Base-by-base conservation (phyloP, 2,329 filamentous ascomycete genomes). In the Fusarium transvaalense region DNA sequence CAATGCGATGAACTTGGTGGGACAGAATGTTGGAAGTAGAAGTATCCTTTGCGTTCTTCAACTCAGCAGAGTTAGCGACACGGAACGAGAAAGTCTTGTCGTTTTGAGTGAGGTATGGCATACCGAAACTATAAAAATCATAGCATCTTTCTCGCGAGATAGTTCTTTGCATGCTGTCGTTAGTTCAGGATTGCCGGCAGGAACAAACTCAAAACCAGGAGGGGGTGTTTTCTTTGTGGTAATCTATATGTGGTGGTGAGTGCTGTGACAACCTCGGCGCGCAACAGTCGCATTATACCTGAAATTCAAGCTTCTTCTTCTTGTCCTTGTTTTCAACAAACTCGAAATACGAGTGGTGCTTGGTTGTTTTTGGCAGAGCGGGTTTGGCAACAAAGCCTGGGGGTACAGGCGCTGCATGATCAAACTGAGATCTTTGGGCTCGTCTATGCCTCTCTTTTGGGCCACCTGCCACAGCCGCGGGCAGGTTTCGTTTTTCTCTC, bases 91-190 rank as follows among this genome's bases (percentile, higher is more conserved):
- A 13, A 25, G 21, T 15, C 5, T 29, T 46, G 47, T 47, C 23
- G 31, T 31, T 42, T 27, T 41, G 34, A 29, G 34, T 41, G 34
- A 29, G 34, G 35, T 35, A 29, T 45, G 48, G 67, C 85, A 70
- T 82, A 89, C 88, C 73, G 88, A 88, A 47, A 91, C 88, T 60
- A 91, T 89, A 70, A 89, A 91, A 17, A 90, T 86, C 84, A 89
- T 86, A 43, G 86, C 87, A 70, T 84, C 88, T 51, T 82, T 81
- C 69, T 89, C 85, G 66, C 89, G 83, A 2, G 88, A 91, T 21
- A 90, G 76, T 71, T 91, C 88, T 76, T 91, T 91, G 81, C 89
- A 91, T 42, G 82, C 79, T 56, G 80, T 81, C 7, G 88, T 90
- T 72, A 91, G 78, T 64, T 84, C 81, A 23, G 88, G 88, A 67